phyloP scores from a whole-genome alignment of 257 asterid genomes.

The Schizonepeta tenuifolia region DNA sequence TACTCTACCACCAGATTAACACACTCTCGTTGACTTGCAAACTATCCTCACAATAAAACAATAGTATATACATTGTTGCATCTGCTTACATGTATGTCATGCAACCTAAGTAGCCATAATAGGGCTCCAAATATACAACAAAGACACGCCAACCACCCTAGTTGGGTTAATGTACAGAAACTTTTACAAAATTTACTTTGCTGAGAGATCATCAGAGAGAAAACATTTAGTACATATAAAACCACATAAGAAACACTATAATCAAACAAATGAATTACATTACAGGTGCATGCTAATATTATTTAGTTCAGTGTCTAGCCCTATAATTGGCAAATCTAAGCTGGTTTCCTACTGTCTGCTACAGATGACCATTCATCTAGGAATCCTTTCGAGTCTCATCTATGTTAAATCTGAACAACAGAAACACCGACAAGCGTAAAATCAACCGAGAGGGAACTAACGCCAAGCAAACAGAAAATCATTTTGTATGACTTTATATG shows the following conservation, averaged over 20 bases:
- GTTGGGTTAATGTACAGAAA: no score
- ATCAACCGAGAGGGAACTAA: neutral
- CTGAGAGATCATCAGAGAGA: no score
- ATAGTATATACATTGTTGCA: no score
- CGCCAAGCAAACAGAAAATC: neutral
- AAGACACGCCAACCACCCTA: no score
- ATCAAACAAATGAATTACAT: neutral
- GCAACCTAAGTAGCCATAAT: no score
- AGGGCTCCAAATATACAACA: no score
- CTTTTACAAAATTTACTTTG: no score
- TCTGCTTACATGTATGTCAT: no score
- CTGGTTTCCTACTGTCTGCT: neutral
- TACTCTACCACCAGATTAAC: no score
- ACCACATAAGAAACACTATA: slow-evolving; percentile 1
- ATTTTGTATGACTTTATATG: neutral
- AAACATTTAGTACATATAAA: neutral
- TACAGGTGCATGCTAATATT: neutral
- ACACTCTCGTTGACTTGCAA: no score
- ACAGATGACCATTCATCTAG: slow-evolving; percentile 4
- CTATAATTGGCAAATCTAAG: slow-evolving; percentile 22
- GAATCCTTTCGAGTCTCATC: slow-evolving; percentile 15
- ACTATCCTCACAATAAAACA: no score
- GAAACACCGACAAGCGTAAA: neutral
- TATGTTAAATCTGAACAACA: neutral
- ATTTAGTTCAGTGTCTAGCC: slow-evolving; percentile 11